Conservation (phyloP, 768 basidiomycete genomes). For the Serendipita vermifera region DNA sequence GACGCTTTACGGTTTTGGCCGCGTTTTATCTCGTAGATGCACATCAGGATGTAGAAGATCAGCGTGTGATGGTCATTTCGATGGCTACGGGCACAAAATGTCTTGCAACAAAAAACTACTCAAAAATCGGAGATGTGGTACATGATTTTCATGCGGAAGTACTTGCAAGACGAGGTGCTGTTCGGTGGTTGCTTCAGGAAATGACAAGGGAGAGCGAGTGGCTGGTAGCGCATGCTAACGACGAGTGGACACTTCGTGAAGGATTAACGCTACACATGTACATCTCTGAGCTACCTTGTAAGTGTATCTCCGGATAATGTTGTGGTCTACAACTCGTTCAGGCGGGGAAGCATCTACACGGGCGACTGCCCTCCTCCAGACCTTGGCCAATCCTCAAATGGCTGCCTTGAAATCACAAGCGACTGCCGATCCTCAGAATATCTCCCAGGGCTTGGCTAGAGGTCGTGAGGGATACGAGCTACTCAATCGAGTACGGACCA, state of each 20-base stretch:
- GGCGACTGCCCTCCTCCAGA: slow-evolving; percentile 56
- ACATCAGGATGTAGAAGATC: not conserved
- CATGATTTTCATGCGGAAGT: slow-evolving; percentile 92
- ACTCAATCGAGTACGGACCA: slow-evolving; percentile 73
- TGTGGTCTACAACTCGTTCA: slow-evolving; percentile 22
- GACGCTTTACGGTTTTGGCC: slow-evolving; percentile 47
- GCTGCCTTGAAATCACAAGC: slow-evolving; percentile 60
- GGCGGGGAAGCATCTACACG: slow-evolving; percentile 86
- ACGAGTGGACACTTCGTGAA: slow-evolving; percentile 34
- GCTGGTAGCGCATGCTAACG: slow-evolving; percentile 30
- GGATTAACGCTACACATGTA: slow-evolving; percentile 53
- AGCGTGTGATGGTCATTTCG: slow-evolving; percentile 31
- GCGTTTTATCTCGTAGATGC: slow-evolving; percentile 33
- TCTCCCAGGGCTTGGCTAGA: slow-evolving; percentile 35
- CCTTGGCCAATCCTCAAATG: slow-evolving; percentile 42
- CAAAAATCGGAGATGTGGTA: slow-evolving; percentile 58
- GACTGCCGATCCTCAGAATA: slow-evolving; percentile 22
- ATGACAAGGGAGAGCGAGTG: slow-evolving; percentile 29
- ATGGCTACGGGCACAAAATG: slow-evolving; percentile 80
- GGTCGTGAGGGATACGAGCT: slow-evolving; percentile 71
- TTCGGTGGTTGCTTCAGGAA: slow-evolving; percentile 73
- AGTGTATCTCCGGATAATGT: slow-evolving; percentile 17
- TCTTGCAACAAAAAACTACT: slow-evolving; percentile 48
- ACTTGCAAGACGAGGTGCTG: slow-evolving; percentile 65
- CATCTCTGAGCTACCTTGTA: slow-evolving; percentile 56